Conservation (phyloP, 1,284 basidiomycete genomes). For the Anthracocystis setariae region DNA sequence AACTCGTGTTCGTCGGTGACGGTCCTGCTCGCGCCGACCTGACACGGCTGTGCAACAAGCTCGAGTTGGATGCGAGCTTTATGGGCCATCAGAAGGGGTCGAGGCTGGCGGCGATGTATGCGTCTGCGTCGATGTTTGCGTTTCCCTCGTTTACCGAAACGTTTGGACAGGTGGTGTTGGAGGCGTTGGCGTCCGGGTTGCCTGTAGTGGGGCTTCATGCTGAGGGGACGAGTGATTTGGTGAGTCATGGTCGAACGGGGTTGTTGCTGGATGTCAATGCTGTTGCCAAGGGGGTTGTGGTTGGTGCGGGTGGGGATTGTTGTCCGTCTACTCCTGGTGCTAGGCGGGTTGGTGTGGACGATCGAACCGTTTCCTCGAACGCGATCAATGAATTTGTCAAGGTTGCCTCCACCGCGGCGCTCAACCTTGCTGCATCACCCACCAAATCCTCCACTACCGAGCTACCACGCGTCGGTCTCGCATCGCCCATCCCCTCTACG, state of each 20-base stretch:
- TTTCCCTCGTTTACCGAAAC: slow-evolving; percentile 73
- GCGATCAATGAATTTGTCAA: slow-evolving; percentile 41
- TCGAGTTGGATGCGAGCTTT: slow-evolving; percentile 71
- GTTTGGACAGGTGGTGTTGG: slow-evolving; percentile 73
- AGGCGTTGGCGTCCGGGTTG: slow-evolving; percentile 72
- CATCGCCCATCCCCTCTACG: slow-evolving; percentile 46
- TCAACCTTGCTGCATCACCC: slow-evolving; percentile 8
- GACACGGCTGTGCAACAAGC: slow-evolving; percentile 69
- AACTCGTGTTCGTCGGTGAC: slow-evolving; percentile 73
- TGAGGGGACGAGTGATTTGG: slow-evolving; percentile 73
- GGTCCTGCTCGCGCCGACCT: slow-evolving; percentile 72
- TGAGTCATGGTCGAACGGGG: slow-evolving; percentile 70
- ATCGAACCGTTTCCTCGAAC: slow-evolving; percentile 6
- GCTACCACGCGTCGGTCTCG: slow-evolving; percentile 24
- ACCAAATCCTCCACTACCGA: not conserved
- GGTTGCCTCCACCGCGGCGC: slow-evolving; percentile 23
- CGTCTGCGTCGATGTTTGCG: slow-evolving; percentile 72
- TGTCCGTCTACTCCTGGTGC: slow-evolving; percentile 28
- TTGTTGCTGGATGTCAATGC: slow-evolving; percentile 66
- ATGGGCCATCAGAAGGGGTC: slow-evolving; percentile 71
- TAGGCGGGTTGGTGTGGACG: not conserved
- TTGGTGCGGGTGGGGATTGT: slow-evolving; percentile 1
- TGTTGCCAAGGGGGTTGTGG: slow-evolving; percentile 28
- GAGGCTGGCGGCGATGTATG: slow-evolving; percentile 69
- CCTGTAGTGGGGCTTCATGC: slow-evolving; percentile 73